Evolutionary conservation across 352 stramenopile genomes (phyloP), one percentile per base, ranked within the genome.

Genomic region (Chrysophaeum taylorii): DNA sequence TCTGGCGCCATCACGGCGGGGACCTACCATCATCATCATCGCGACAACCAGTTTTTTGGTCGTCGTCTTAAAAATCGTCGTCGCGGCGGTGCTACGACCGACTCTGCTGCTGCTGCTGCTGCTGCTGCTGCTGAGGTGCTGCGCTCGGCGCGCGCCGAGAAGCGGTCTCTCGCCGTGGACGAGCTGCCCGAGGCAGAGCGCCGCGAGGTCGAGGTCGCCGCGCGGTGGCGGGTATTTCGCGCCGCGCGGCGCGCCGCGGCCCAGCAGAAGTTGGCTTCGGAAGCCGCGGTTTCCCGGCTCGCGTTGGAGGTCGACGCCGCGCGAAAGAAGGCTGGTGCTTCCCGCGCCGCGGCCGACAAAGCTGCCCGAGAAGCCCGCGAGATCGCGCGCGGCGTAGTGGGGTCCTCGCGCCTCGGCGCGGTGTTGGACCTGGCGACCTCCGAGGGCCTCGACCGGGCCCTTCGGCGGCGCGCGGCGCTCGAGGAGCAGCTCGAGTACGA

Each of bases 1-100:
- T 96, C 94, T 45, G 95, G 94, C 60, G 96, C 93, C 76, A 99
- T 98, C 92, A 99, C 92, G 0, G 95, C 94, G 52, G 95, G 94
- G 64, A 84, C 88, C 16, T 94, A 89, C 1, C n/a, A n/a, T n/a
- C n/a, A n/a, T n/a, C n/a, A n/a, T n/a, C n/a, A n/a, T n/a, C n/a
- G n/a, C n/a, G n/a, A n/a, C n/a, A n/a, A n/a, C n/a, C n/a, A n/a
- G n/a, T n/a, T n/a, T n/a, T n/a, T n/a, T n/a, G n/a, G n/a, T n/a
- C n/a, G n/a, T n/a, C n/a, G n/a, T n/a, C n/a, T n/a, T n/a, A n/a
- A n/a, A n/a, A n/a, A n/a, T n/a, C n/a, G n/a, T n/a, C n/a, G n/a
- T n/a, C 53, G 45, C 27, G 12, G n/a, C 2, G 63, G 27, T 21
- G 33, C 23, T n/a, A 37, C 0, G 68, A n/a, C 48, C 43, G 21